Evolutionary conservation across 129 eudicot species (phyloP).

Genomic region (Tagetes patula): DNA sequence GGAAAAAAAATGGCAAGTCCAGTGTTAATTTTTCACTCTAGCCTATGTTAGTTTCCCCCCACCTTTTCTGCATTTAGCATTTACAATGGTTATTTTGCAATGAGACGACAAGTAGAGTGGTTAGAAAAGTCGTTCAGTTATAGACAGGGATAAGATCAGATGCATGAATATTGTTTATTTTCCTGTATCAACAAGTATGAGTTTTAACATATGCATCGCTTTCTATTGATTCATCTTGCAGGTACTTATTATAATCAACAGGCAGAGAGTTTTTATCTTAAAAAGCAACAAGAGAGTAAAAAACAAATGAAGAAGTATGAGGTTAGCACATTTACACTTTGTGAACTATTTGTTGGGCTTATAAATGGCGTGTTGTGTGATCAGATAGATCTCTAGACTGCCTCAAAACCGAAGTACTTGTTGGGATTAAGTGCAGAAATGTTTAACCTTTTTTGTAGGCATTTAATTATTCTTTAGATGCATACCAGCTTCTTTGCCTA

Average conservation of each 20-base stretch:
- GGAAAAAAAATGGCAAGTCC: not conserved
- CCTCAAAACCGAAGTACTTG: slow-evolving; percentile 9
- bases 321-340: slow-evolving; percentile 40
- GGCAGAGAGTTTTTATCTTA: slow-evolving; percentile 60
- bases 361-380: not conserved
- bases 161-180: slow-evolving; percentile 14
- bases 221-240: slow-evolving; percentile 34
- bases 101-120: slow-evolving; percentile 8
- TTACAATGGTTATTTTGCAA: slow-evolving; percentile 16
- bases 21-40: not conserved
- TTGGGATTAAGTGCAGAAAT: slow-evolving; percentile 3
- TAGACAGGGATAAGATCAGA: slow-evolving; percentile 12
- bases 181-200: slow-evolving; percentile 5
- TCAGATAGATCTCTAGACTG: slow-evolving; percentile 2
- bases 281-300: slow-evolving; percentile 68
- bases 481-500: slow-evolving; percentile 10
- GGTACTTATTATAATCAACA: slow-evolving; percentile 46
- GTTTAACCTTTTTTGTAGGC: slow-evolving; percentile 10
- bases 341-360: slow-evolving; percentile 16
- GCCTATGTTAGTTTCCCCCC: not conserved
- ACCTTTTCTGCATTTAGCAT: slow-evolving; percentile 14
- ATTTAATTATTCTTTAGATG: slow-evolving; percentile 12
- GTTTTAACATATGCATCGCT: slow-evolving; percentile 11
- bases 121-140: not conserved
- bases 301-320: slow-evolving; percentile 52